Percentiles rank a stretch among this genome's conserved stretches.
phyloP scores from a whole-genome alignment of 257 asterid species.

The Jacaranda mimosifolia region DNA sequence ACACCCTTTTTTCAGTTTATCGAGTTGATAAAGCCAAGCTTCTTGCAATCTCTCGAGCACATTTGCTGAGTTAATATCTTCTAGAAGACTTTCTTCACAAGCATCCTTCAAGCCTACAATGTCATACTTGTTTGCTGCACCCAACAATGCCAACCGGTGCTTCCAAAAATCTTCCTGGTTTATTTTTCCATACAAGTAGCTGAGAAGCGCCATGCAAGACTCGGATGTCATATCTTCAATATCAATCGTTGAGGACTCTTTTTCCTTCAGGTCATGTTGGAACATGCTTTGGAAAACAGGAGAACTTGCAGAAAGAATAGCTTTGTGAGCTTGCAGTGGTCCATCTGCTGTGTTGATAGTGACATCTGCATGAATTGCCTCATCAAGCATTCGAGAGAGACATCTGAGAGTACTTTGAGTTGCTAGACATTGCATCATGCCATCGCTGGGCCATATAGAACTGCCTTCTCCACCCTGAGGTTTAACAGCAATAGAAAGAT shows the following conservation, averaged over 20 bases:
- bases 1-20: constrained; percentile 85
- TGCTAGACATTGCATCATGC: constrained; percentile 56
- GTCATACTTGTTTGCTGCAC: constrained; percentile 91
- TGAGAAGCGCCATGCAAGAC: constrained; percentile 82
- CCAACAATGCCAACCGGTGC: constrained; percentile 81
- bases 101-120: constrained; percentile 81
- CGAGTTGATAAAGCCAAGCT: constrained; percentile 92
- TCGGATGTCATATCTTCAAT: constrained; percentile 88
- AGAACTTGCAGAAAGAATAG: constrained; percentile 87
- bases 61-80: constrained; percentile 81
- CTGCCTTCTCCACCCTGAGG: constrained; percentile 76
- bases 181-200: constrained; percentile 83
- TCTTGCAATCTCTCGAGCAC: constrained; percentile 95
- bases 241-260: constrained; percentile 77
- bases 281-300: constrained; percentile 95
- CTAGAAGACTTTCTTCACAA: constrained; percentile 89
- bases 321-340: constrained; percentile 72
- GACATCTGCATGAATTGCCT: constrained; percentile 71
- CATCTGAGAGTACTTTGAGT: constrained; percentile 72
- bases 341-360: constrained; percentile 87
- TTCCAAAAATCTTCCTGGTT: constrained; percentile 90
- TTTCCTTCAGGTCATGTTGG: constrained; percentile 86
- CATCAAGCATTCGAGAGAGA: constrained; percentile 87
- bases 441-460: constrained; percentile 77
- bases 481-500: constrained; percentile 17